Evolutionary conservation across 108 stramenopile genomes (phyloP), one percentile per base, ranked within the genome.

Genomic region (Mayamaea pseudoterrestris): DNA sequence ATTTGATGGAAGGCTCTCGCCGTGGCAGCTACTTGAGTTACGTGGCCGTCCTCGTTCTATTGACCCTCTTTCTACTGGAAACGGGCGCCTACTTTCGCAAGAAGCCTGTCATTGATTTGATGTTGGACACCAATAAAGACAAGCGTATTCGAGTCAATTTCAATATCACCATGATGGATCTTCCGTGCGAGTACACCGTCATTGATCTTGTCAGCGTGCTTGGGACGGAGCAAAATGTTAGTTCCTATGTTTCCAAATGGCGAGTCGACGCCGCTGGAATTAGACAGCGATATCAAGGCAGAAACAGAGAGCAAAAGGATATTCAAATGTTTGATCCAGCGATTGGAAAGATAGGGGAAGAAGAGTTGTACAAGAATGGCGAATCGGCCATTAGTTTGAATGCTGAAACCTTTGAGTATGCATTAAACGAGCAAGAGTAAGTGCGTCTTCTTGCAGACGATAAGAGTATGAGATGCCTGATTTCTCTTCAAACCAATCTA

Each of bases 151-250:
- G 87, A 3, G 63, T 94, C 37, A 94, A 94, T 57, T 94, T 94
- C 69, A 89, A 94, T 44, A 80, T 94, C 11, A 91, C 93, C 50
- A 83, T 88, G 86, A 68, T 88, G 70, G 87, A 87, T 64, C 53
- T 94, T 7, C 70, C 68, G 35, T 94, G 93, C 44, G 93, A 94
- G 0, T 94, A 58, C 52, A 82, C 84, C 32, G 77, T 83, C 9
- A 67, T 94, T 47, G 93, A 89, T 54, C 80, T 78, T 14, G 71
- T 46, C 39, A 65, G 50, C 46, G 69, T 74, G 2, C 45, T 91
- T 57, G 97, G 97, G 22, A 93, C 91, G 5, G 83, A 95, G 72
- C 85, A 94, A 57, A 95, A 96, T 68, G 86, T 98, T 6, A 93
- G 92, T 21, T 60, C 81, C 22, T 93, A 96, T 47, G 80, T 98